Conservation (phyloP, 1,284 basidiomycete species). For the Leccinum solheimii region DNA sequence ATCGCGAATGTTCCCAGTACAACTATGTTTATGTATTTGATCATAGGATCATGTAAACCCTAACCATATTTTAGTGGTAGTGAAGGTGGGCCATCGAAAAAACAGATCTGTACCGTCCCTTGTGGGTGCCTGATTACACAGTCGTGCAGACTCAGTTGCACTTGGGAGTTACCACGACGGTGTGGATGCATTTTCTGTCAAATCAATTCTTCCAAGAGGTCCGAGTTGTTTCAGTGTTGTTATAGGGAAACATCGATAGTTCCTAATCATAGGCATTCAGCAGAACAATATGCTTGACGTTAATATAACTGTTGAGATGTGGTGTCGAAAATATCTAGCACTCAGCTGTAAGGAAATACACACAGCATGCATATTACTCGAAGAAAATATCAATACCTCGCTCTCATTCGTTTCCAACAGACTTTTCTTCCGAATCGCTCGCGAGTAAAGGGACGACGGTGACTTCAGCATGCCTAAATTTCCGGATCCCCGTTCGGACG, state of each 20-base stretch:
- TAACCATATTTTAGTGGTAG: too few species aligned
- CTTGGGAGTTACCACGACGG: too few species aligned
- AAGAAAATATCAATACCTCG: background rate
- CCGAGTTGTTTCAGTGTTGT: too few species aligned
- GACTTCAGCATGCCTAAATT: background rate
- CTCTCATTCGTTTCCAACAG: background rate
- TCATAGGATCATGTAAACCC: too few species aligned
- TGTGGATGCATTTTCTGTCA: too few species aligned
- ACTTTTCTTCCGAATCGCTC: background rate
- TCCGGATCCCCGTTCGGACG: constrained; percentile 19
- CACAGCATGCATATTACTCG: background rate
- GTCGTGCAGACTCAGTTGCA: too few species aligned
- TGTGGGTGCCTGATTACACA: too few species aligned
- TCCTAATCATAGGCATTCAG: background rate
- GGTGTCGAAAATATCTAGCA: background rate
- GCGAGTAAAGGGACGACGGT: background rate
- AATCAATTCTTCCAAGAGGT: too few species aligned
- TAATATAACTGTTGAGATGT: background rate
- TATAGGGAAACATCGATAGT: background rate
- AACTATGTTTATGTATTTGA: too few species aligned
- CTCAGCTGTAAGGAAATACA: background rate
- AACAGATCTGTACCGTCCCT: too few species aligned
- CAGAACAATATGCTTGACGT: background rate
- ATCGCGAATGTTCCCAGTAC: too few species aligned
- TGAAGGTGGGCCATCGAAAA: too few species aligned